Percentiles rank a stretch among this genome's conserved stretches.
These are phyloP conservation scores for Fusarium nodosum DNA, from an alignment of 2,329 filamentous ascomycete species.

Conservation along the genomic window DNA sequence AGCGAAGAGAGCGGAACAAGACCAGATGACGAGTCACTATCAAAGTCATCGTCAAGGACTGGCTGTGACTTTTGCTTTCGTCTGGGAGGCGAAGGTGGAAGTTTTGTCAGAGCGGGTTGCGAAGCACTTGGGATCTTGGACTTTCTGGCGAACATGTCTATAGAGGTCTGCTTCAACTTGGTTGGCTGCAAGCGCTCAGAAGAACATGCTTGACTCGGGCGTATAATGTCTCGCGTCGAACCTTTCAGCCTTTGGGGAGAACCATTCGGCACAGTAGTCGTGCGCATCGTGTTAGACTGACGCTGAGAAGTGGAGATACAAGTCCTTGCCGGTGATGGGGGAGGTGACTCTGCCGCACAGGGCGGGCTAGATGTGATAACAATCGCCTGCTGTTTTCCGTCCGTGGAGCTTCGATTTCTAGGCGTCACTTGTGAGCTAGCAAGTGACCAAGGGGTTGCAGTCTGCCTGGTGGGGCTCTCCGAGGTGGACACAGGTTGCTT, in stretches of 20 bases:
- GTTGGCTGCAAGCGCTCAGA: constrained; percentile 22
- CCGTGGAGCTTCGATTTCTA: constrained; percentile 52
- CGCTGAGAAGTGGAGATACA: constrained; percentile 31
- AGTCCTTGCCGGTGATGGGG: constrained; percentile 40
- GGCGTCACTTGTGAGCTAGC: constrained; percentile 60
- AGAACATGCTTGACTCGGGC: constrained; percentile 1
- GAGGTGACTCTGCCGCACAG: constrained; percentile 50
- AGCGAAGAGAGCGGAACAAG: constrained; percentile 37
- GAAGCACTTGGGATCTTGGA: constrained; percentile 15
- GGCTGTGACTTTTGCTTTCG: background rate
- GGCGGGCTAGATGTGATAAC: constrained; percentile 61
- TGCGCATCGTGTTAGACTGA: constrained; percentile 46
- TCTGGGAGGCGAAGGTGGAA: background rate
- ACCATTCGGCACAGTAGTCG: constrained; percentile 42
- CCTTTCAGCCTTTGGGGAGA: constrained; percentile 41
- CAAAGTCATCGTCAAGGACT: constrained; percentile 11
- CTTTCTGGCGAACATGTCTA: constrained; percentile 50
- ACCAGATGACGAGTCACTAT: constrained; percentile 40
- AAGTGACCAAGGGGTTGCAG: constrained; percentile 55
- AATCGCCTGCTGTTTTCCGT: constrained; percentile 57
- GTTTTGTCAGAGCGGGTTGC: constrained; percentile 20
- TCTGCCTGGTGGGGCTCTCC: constrained; percentile 42
- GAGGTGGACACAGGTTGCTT: constrained; percentile 53
- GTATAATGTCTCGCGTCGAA: background rate
- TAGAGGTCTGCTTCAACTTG: constrained; percentile 53